Conservation (phyloP, 306 rosid genomes). For the Quercus gilva region DNA sequence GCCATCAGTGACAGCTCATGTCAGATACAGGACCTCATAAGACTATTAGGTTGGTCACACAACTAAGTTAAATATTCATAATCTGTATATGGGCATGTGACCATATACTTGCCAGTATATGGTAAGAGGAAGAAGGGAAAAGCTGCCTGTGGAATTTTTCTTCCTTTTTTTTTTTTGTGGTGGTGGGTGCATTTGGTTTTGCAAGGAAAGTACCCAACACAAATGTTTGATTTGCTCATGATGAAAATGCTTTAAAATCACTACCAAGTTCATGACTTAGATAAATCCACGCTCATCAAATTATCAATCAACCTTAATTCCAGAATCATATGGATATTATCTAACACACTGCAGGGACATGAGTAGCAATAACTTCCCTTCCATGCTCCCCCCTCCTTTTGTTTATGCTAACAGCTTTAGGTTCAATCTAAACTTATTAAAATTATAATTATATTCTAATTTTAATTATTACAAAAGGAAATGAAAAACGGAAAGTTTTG, state of each 20-base stretch:
- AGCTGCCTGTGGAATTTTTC: not conserved
- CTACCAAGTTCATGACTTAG: not conserved
- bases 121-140: not conserved
- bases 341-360: slow-evolving; percentile 3
- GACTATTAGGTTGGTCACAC: not conserved
- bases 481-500: not conserved
- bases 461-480: not conserved
- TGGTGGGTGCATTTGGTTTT: not conserved
- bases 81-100: not conserved
- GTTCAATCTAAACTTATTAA: not conserved
- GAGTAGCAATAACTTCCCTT: not conserved
- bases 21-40: not conserved
- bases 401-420: not conserved
- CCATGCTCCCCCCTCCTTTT: not conserved
- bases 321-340: not conserved
- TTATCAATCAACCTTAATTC: not conserved
- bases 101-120: not conserved
- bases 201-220: too few species aligned
- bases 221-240: too few species aligned
- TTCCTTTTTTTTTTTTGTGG: too few species aligned
- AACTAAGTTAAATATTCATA: not conserved
- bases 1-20: not conserved
- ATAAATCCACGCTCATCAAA: not conserved
- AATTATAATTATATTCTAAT: not conserved
- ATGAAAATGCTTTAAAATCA: not conserved